Base-by-base conservation (phyloP, 2,329 filamentous ascomycete species). In the Trichoderma oligosporum region DNA sequence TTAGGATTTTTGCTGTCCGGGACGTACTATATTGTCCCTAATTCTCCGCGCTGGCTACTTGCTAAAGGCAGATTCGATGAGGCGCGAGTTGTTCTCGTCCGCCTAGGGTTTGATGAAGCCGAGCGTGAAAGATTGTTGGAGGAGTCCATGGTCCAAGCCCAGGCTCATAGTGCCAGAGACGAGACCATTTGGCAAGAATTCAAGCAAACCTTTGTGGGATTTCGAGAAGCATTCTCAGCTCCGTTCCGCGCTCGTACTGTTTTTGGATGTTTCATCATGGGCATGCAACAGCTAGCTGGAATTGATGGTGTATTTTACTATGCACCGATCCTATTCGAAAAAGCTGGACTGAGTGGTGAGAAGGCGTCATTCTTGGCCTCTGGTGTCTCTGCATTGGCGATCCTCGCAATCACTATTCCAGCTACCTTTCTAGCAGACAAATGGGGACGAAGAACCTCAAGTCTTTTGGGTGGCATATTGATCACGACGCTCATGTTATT, bases 241-340 rank as follows among this genome's bases (percentile, higher is more conserved):
- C 70, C 72, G 0, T 75, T 75, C 7, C 71, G 80, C 1, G 66
- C 67, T 1, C 74, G 78, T 2, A 81, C 79, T 1, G 65, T 74
- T 0, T 76, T 85, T 16, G 82, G 77, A 1, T 76, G 81, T 6
- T 85, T 85, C 57, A 68, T 86, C 20, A 76, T 86, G 73, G 78
- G 72, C 0, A 79, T 84, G 71, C 79, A 84, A 58, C 83, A 86
- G 46, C 72, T 85, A 9, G 78, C 73, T 16, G 82, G 83, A 0
- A 85, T 86, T 36, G 83, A 86, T 35, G 83, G 81, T 0, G 77
- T 86, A 0, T 70, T 85, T 2, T 84, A 82, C 60, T 86, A 87
- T 56, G 81, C 83, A 0, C 83, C 84, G 0, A 71, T 81, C 0
- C 69, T 87, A 0, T 86, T 87, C 61, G 72, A 76, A 18, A 80